Conservation (phyloP, 306 rosid genomes). For the Trifolium fragiferum region DNA sequence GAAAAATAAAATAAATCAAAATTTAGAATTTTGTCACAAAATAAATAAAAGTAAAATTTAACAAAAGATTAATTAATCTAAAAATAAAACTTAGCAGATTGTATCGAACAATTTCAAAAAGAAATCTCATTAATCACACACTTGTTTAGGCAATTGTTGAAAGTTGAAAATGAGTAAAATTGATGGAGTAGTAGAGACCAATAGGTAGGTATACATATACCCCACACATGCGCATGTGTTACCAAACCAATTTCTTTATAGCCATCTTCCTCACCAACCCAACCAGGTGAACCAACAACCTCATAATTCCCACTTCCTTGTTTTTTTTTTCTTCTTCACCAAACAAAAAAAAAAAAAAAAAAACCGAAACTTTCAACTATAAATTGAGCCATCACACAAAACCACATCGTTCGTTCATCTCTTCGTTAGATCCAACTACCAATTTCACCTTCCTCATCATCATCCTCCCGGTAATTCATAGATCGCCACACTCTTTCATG, state of each 20-base stretch:
- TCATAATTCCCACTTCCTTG: not conserved
- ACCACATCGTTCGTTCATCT: slow-evolving; percentile 26
- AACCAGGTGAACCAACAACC: slow-evolving; percentile 55
- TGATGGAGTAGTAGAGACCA: no score
- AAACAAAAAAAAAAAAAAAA: slow-evolving; percentile 16
- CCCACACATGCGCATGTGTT: no score
- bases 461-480: slow-evolving; percentile 50
- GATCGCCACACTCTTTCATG: slow-evolving; percentile 10
- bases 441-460: slow-evolving; percentile 11
- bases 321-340: not conserved
- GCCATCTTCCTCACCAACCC: slow-evolving; percentile 41
- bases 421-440: slow-evolving; percentile 41
- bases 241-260: not conserved
- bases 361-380: slow-evolving; percentile 42
- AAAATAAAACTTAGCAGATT: no score
- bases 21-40: no score
- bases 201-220: slow-evolving; percentile 38
- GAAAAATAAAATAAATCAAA: no score
- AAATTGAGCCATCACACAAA: slow-evolving; percentile 40
- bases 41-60: no score
- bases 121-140: no score
- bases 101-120: no score
- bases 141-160: no score
- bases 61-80: no score
- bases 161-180: slow-evolving; percentile 8